Base-by-base conservation (phyloP, 129 eudicot species). In the Chrysanthemum seticuspe region DNA sequence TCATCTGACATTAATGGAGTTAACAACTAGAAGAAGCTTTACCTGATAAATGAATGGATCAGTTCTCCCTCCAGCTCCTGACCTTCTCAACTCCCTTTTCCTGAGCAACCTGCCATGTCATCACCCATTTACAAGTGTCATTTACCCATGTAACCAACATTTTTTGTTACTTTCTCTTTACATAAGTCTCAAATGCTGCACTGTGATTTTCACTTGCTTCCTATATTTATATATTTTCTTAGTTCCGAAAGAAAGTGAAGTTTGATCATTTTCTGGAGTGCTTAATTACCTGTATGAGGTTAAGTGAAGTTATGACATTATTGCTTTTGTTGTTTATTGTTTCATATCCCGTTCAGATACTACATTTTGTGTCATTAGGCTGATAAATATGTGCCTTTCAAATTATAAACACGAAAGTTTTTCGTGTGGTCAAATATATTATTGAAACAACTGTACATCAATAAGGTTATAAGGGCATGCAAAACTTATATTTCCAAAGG, bases 1-100 rank as follows among this genome's bases (percentile, higher is more conserved):
- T 40, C 47, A 40, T 1, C 6, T 40, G 47, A 40, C 47, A 40
- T 40, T 6, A 6, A 6, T 6, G 47, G 10, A 40, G 47, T 40
- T 40, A 40, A 40, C 47, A 40, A 40, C 1, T 5, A 6, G 9
- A 40, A 40, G 47, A 40, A 40, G 47, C 47, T 40, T 47, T 89
- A 90, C 96, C 93, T 48, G 82, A 84, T 90, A 90, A 79, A 85
- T 77, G 82, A 80, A 90, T 47, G 96, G 96, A 79, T 90, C 93
- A 16, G 61, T 56, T 64, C 94, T 78, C 5, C 96, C 96, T 78
- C 94, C 96, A 16, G 86, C 88, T 67, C 96, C 96, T 10, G 81
- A 59, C 64, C 96, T 83, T 74, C 72, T 87, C 74, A 90, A 87
- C 47, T 83, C 81, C 16, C 68, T 85, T 78, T 68, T 70, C 72